phyloP scores from a whole-genome alignment of 1,284 basidiomycete genomes.

The Coriolopsis trogii region DNA sequence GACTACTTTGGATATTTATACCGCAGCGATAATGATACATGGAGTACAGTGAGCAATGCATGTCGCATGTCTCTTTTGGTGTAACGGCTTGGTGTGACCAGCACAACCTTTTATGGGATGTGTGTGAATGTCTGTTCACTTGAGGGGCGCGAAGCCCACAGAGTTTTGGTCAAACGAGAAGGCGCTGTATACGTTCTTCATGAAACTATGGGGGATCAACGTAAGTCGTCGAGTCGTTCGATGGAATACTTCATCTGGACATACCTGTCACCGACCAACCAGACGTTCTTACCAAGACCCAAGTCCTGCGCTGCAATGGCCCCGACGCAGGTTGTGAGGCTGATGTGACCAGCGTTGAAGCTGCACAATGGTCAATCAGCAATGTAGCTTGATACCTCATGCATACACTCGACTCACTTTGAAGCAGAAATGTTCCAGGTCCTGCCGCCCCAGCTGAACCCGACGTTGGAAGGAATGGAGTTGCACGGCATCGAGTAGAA shows the following conservation, averaged over 20 bases:
- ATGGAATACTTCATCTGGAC: no score
- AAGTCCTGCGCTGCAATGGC: conserved; percentile 14
- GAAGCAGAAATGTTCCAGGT: conserved; percentile 27
- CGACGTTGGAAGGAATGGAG: conserved; percentile 25
- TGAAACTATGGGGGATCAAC: no score
- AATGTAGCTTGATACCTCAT: not conserved
- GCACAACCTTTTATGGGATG: not conserved
- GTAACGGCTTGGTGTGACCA: no score
- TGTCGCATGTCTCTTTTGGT: not conserved
- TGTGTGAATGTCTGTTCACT: not conserved
- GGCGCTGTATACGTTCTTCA: conserved; percentile 26
- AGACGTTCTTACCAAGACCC: conserved; percentile 24
- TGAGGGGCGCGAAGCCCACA: conserved; percentile 29
- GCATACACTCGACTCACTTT: conserved; percentile 25
- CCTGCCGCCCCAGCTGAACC: conserved; percentile 35
- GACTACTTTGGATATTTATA: conserved; percentile 4
- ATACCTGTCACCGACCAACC: conserved; percentile 33
- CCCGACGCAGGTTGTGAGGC: conserved; percentile 28
- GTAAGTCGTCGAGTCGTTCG: no score
- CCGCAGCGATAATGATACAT: not conserved
- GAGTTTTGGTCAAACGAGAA: conserved; percentile 22
- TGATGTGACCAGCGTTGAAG: conserved; percentile 26
- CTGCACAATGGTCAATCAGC: conserved; percentile 1
- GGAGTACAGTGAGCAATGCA: not conserved
- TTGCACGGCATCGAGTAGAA: conserved; percentile 34